These are phyloP conservation scores for Arthrobotrys iridis DNA, from an alignment of 2,329 filamentous ascomycete genomes.

Conservation along the genomic window DNA sequence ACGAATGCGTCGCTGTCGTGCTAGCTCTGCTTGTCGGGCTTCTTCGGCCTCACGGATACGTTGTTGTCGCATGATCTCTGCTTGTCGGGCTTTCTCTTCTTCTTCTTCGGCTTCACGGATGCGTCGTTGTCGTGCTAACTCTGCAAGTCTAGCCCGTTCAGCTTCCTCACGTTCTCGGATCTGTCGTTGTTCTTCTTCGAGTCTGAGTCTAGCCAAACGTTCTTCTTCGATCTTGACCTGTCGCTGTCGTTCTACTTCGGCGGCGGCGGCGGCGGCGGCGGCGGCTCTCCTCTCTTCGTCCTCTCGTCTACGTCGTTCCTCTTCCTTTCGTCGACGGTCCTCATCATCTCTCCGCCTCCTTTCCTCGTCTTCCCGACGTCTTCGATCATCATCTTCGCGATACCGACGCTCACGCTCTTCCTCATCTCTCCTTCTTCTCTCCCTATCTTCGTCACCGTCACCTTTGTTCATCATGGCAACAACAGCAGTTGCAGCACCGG, in stretches of 20 bases:
- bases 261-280: conserved; percentile 24
- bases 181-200: conserved; percentile 12
- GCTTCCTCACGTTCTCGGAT: conserved; percentile 21
- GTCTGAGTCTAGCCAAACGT: neutral
- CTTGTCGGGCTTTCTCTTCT: neutral
- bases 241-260: conserved; percentile 19
- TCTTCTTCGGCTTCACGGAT: neutral
- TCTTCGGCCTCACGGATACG: conserved; percentile 27
- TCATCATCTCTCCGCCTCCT: conserved; percentile 20
- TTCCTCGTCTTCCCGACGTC: conserved; percentile 9
- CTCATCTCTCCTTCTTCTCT: conserved; percentile 17
- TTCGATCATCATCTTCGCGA: conserved; percentile 9
- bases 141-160: conserved; percentile 16
- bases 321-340: conserved; percentile 1
- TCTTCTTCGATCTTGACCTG: conserved; percentile 15
- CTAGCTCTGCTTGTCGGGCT: conserved; percentile 2
- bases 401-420: conserved; percentile 8
- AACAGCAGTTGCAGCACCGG: conserved; percentile 30
- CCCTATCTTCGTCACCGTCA: conserved; percentile 33
- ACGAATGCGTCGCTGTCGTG: conserved; percentile 7
- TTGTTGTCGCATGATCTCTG: conserved; percentile 14
- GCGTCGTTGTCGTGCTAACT: neutral
- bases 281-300: conserved; percentile 24
- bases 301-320: conserved; percentile 20
- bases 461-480: conserved; percentile 32